phyloP scores from a whole-genome alignment of 139 green algal genomes.

The Chloropicon primus region DNA sequence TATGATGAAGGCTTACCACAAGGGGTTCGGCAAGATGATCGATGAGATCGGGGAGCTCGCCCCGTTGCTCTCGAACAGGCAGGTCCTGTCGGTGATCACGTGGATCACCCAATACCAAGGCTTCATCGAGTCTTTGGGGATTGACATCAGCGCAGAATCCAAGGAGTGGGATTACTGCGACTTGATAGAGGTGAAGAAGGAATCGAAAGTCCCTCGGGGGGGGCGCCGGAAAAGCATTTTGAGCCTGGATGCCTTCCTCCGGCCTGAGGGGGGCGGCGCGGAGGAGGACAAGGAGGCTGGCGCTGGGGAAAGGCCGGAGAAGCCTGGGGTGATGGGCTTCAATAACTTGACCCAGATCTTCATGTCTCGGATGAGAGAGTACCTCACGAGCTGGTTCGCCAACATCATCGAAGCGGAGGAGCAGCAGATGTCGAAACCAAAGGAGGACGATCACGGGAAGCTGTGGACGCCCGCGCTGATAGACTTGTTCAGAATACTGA shows the following conservation, averaged over 20 bases:
- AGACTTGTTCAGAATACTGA: conserved; percentile 84
- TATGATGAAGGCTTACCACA: not conserved
- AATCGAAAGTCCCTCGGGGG: not conserved
- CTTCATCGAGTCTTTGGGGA: conserved; percentile 49
- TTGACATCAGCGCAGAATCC: conserved; percentile 38
- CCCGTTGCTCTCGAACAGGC: not conserved
- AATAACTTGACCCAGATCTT: not conserved
- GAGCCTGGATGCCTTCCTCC: not conserved
- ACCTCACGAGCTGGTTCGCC: conserved; percentile 37
- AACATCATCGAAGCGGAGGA: conserved; percentile 67
- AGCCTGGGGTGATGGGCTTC: not conserved
- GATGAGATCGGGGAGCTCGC: not conserved
- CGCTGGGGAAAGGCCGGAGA: not conserved
- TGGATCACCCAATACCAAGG: conserved; percentile 64
- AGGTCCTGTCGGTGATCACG: conserved; percentile 38
- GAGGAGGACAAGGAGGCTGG: not conserved
- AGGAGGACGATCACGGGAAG: conserved; percentile 34
- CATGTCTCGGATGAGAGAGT: not conserved
- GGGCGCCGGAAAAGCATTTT: not conserved
- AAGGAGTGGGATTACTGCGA: conserved; percentile 27
- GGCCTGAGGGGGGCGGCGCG: not conserved
- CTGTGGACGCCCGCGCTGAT: conserved; percentile 61
- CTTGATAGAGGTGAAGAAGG: not conserved
- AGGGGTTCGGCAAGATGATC: not conserved
- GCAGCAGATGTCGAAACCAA: conserved; percentile 23